Evolutionary conservation across 176 grass and related monocot genomes (phyloP).

Genomic region (Alloteropsis semialata): DNA sequence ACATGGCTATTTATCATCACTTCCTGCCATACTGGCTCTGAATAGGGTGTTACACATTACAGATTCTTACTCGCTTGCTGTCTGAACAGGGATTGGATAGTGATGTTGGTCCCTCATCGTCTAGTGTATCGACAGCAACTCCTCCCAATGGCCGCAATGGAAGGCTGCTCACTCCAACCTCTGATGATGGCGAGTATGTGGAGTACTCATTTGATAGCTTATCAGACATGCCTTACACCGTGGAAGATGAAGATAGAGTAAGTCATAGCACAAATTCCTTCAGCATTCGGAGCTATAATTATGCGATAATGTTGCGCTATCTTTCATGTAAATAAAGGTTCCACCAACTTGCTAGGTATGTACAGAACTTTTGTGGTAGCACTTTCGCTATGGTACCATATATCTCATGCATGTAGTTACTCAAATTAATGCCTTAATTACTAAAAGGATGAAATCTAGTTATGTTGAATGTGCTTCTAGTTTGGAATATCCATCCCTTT

Average conservation of each 20-base stretch:
- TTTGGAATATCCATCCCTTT: not conserved
- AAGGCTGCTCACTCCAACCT: constrained; percentile 50
- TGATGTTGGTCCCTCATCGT: constrained; percentile 62
- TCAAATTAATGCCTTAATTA: not conserved
- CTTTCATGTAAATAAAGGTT: no score
- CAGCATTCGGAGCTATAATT: not conserved
- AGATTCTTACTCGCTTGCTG: no score
- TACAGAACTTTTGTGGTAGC: not conserved
- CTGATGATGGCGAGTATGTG: constrained; percentile 74
- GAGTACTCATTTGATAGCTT: constrained; percentile 85
- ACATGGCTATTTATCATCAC: not conserved
- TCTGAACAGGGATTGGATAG: constrained; percentile 44
- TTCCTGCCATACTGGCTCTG: not conserved
- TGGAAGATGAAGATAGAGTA: constrained; percentile 96
- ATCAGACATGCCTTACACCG: constrained; percentile 73
- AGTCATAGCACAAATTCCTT: constrained; percentile 23
- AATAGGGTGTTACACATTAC: not conserved
- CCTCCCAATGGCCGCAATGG: constrained; percentile 45
- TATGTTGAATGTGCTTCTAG: not conserved
- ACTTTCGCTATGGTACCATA: not conserved
- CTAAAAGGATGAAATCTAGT: not conserved
- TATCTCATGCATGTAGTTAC: not conserved
- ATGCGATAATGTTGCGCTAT: not conserved
- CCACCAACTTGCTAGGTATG: not conserved
- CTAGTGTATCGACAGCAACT: constrained; percentile 46